Evolutionary conservation across 192 early-diverging fungal species (phyloP), one percentile per base, ranked within the genome.

Genomic region (Jimgerdemannia lactiflua): DNA sequence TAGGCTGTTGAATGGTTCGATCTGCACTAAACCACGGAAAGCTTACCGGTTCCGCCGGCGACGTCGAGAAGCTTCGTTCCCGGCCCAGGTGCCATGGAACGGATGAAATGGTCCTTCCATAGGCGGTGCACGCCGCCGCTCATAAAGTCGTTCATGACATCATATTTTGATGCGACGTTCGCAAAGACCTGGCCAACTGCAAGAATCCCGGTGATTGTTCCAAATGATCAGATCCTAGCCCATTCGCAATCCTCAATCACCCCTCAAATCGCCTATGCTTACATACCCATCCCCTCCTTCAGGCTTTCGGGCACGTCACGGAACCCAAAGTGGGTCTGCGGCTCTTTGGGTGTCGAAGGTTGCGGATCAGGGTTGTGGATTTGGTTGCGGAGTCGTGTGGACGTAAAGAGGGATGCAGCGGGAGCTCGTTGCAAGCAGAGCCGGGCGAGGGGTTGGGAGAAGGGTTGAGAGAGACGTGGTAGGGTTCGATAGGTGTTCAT

Each of bases 141-240:
- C 97, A 98, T 98, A 19, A 93, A 91, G 73, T 98, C 97, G 86
- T 98, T 98, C 98, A 99, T 98, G 10, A 97, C 72, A 80, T 99
- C 98, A 85, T 99, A 99, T 67, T 93, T 96, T n/a, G 85, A 80
- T 3, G 98, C 98, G 19, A 99, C 98, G 76, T 89, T 95, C n/a
- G 92, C 88, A 80, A 98, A 99, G 11, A 99, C 98, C 69, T 88
- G 79, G 68, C 90, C 92, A 43, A 99, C 96, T 94, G 77, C 4
- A 70, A 63, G 70, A 54, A 54, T 20, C 3, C 14, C 8, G 44
- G 2, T 75, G 44, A 18, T 18, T 19, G 18, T 49, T 19, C 0
- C 29, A 69, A 69, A 69, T 11, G n/a, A 19, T 40, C 7, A 17
- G 29, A 69, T 69, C 68, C 1, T 17, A 40, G 39, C 1, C 8